Conservation (phyloP, 108 stramenopile genomes). For the Parmales sp. region DNA sequence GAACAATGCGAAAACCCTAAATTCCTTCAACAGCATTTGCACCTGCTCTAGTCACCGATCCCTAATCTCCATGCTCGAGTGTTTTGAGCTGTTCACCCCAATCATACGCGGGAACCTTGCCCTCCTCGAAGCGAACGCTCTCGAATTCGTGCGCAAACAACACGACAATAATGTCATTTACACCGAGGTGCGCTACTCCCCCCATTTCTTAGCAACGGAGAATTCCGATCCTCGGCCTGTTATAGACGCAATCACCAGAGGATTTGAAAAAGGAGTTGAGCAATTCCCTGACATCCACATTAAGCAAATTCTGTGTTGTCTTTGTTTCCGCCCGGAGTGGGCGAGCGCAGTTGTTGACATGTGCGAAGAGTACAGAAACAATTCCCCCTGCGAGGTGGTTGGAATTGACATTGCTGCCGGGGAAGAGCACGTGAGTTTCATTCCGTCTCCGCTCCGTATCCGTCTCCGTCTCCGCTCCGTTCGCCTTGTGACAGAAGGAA, state of each 20-base stretch:
- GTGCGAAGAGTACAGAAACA: slow-evolving; percentile 32
- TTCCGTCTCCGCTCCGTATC: no score
- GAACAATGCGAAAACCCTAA: slow-evolving; percentile 22
- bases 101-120: slow-evolving; percentile 39
- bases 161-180: slow-evolving; percentile 51
- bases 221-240: background rate
- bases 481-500: no score
- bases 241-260: slow-evolving; percentile 12
- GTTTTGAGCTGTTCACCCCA: slow-evolving; percentile 55
- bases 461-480: no score
- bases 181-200: slow-evolving; percentile 61
- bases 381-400: slow-evolving; percentile 49
- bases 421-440: slow-evolving; percentile 57
- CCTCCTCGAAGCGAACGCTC: slow-evolving; percentile 45
- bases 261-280: slow-evolving; percentile 34
- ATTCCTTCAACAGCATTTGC: slow-evolving; percentile 39
- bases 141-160: slow-evolving; percentile 47
- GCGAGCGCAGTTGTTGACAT: slow-evolving; percentile 37
- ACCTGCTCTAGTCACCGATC: slow-evolving; percentile 41
- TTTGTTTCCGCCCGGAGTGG: slow-evolving; percentile 56
- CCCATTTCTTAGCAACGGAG: slow-evolving; percentile 34
- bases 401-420: slow-evolving; percentile 64
- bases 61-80: slow-evolving; percentile 46
- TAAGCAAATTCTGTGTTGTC: slow-evolving; percentile 59
- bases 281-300: slow-evolving; percentile 31